A percentile compares a stretch with the other conserved stretches of the same genome.
Evolutionary conservation across 805 yeast genomes (phyloP).

Genomic region (Ogataea neopini): DNA sequence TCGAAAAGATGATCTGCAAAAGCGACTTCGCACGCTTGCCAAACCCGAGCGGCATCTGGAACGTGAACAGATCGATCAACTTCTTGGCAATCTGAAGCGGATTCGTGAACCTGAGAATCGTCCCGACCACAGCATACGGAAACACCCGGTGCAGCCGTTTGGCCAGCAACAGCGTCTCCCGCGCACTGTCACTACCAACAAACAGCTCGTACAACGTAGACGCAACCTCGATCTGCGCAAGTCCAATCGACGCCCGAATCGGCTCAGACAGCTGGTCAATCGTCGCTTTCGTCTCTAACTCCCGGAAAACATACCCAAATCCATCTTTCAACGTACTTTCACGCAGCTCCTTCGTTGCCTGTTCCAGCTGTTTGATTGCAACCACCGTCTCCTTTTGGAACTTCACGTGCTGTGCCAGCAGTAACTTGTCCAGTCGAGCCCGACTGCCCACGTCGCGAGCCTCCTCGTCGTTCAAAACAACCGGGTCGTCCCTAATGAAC

Average conservation of each 20-base stretch:
- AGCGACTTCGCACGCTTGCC: slow-evolving; percentile 50
- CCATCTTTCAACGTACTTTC: slow-evolving; percentile 42
- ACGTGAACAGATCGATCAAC: slow-evolving; percentile 77
- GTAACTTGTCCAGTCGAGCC: slow-evolving; percentile 56
- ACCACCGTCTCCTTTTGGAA: slow-evolving; percentile 60
- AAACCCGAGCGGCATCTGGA: slow-evolving; percentile 64
- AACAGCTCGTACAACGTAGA: slow-evolving; percentile 81
- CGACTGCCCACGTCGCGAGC: slow-evolving; percentile 58
- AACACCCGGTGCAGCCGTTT: slow-evolving; percentile 71
- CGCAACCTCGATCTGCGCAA: slow-evolving; percentile 82
- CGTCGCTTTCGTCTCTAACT: slow-evolving; percentile 55
- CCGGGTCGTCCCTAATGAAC: slow-evolving; percentile 49
- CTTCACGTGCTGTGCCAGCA: slow-evolving; percentile 59
- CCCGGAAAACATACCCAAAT: slow-evolving; percentile 60
- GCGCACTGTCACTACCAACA: slow-evolving; percentile 78
- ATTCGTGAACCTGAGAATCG: slow-evolving; percentile 78
- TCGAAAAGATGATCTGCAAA: slow-evolving; percentile 71
- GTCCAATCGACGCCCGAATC: slow-evolving; percentile 68
- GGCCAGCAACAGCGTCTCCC: slow-evolving; percentile 70
- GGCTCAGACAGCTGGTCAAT: slow-evolving; percentile 65
- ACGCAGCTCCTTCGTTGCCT: slow-evolving; percentile 45
- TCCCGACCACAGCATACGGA: slow-evolving; percentile 78
- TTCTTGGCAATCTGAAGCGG: slow-evolving; percentile 83
- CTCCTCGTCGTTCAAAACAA: slow-evolving; percentile 46
- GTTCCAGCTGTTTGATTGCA: slow-evolving; percentile 33